Conservation (phyloP, 371 early-diverging fungal species). For the Mycotypha africana region DNA sequence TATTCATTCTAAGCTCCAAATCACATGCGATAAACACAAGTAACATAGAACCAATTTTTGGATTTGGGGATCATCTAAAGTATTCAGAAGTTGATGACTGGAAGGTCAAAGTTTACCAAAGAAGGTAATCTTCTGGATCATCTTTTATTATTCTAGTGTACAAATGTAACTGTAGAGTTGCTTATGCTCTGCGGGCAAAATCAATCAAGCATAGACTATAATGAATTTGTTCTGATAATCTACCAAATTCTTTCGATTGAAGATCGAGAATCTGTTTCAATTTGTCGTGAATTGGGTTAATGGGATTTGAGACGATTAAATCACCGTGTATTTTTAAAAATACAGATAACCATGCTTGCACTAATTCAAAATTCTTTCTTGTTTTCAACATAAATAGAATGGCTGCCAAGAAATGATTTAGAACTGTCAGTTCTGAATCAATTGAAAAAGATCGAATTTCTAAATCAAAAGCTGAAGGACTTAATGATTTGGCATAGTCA, state of each 20-base stretch:
- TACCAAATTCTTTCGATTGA: conserved; percentile 54
- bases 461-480: conserved; percentile 81
- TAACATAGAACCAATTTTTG: no score
- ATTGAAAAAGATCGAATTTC: conserved; percentile 76
- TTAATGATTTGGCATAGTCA: conserved; percentile 62
- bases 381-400: conserved; percentile 52
- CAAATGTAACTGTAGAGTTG: no score
- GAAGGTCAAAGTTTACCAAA: no score
- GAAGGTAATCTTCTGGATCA: no score
- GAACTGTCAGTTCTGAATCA: conserved; percentile 49
- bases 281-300: conserved; percentile 39
- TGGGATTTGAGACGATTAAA: conserved; percentile 60
- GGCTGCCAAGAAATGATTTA: conserved; percentile 60
- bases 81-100: no score
- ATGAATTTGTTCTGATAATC: conserved; percentile 70
- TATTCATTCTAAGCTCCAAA: no score
- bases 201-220: conserved; percentile 81
- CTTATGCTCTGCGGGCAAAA: conserved; percentile 58
- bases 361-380: conserved; percentile 81
- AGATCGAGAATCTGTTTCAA: conserved; percentile 38
- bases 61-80: no score
- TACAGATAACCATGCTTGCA: conserved; percentile 74
- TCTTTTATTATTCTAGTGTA: no score
- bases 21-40: no score
- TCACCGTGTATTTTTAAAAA: conserved; percentile 79